A percentile compares a stretch with the other conserved stretches of the same genome.
Conservation (phyloP, 1,284 basidiomycete genomes). For the Trichosporon sp. region DNA sequence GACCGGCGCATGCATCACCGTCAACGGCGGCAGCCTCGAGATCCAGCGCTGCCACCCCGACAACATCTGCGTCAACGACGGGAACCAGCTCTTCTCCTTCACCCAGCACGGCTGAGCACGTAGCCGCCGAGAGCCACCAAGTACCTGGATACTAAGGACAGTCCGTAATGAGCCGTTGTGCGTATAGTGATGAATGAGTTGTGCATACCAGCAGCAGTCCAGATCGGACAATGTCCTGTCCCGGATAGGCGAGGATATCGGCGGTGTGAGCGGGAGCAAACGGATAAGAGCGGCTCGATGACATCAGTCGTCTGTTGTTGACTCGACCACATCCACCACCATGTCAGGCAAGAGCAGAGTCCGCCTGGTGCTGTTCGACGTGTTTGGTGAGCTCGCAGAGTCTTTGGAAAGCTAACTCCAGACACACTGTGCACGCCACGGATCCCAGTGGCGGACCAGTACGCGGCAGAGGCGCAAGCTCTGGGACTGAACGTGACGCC, state of each 20-base stretch:
- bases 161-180: not conserved
- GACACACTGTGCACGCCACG: constrained; percentile 49
- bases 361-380: constrained; percentile 48
- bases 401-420: constrained; percentile 10
- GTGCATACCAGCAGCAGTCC: not conserved
- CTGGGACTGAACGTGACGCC: constrained; percentile 41
- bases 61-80: not conserved
- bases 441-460: constrained; percentile 47
- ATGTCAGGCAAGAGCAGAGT: constrained; percentile 22
- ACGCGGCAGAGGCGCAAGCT: constrained; percentile 44
- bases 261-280: not conserved
- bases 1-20: not conserved
- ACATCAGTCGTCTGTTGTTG: not conserved
- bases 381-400: constrained; percentile 37
- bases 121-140: not conserved
- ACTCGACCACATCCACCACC: not conserved
- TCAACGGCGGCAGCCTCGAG: not conserved
- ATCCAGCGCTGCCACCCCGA: not conserved
- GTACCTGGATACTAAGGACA: not conserved
- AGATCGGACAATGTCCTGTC: not conserved
- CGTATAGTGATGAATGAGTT: not conserved
- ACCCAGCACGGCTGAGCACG: not conserved
- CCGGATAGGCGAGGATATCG: not conserved
- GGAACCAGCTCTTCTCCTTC: not conserved
- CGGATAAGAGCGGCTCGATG: not conserved